Conservation (phyloP, 2,329 filamentous ascomycete species). For the Arthrobotrys musiformis region DNA sequence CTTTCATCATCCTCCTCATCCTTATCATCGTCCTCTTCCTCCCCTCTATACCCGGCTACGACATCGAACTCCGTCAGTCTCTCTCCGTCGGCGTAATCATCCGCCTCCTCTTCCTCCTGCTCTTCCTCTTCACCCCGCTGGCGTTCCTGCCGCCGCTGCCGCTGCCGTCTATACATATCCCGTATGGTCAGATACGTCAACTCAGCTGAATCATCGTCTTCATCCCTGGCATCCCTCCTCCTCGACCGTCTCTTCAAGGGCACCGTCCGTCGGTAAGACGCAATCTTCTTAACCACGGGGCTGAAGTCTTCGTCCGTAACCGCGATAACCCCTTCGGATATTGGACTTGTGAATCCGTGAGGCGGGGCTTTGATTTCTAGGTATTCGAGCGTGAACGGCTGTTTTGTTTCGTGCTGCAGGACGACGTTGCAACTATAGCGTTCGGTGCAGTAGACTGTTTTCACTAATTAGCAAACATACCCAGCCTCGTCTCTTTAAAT, state of each 20-base stretch:
- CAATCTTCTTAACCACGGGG: constrained; percentile 30
- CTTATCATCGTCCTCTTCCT: constrained; percentile 36
- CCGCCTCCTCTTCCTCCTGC: constrained; percentile 25
- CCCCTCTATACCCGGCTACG: constrained; percentile 22
- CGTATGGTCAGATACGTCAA: background rate
- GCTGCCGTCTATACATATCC: background rate
- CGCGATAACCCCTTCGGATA: constrained; percentile 46
- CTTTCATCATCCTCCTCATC: constrained; percentile 15
- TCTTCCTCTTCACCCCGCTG: background rate
- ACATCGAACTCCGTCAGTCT: constrained; percentile 51
- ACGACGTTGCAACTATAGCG: constrained; percentile 51
- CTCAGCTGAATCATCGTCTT: background rate
- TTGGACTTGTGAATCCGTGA: constrained; percentile 43
- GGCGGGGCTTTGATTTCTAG: constrained; percentile 50
- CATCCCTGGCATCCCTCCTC: background rate
- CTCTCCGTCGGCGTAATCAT: constrained; percentile 35
- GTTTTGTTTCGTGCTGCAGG: constrained; percentile 46
- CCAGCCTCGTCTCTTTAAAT: background rate
- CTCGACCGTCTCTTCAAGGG: constrained; percentile 31
- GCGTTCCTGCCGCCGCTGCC: background rate
- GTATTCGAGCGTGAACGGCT: constrained; percentile 49
- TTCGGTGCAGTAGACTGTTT: constrained; percentile 50
- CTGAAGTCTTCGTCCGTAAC: constrained; percentile 46
- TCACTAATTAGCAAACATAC: background rate
- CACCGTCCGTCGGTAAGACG: constrained; percentile 36